Evolutionary conservation across 2,329 filamentous ascomycete genomes (phyloP), one percentile per base, ranked within the genome.

Genomic region (Sporothrix schenckii): DNA sequence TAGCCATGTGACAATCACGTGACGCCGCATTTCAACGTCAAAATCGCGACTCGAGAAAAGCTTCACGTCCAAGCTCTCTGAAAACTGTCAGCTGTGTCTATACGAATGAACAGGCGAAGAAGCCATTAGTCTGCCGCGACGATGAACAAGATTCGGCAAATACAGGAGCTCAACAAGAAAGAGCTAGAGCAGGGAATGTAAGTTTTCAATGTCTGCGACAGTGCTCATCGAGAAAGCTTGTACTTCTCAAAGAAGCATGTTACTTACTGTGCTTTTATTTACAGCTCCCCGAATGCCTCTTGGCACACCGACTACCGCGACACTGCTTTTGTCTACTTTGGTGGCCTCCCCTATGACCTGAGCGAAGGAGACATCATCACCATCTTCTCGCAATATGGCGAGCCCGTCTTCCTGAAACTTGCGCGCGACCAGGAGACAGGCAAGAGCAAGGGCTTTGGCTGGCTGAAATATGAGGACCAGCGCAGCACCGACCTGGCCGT

Each of bases 391-490:
- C 95, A 99, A 80, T 99, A 91, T 78, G 95, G 95, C 76, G 94
- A 98, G 78, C 96, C 96, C 2, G 92, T 94, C 3, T 96, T 94
- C 81, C 86, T 99, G 71, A 96, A 97, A 76, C 88, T 99, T 14
- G 89, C 91, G 63, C 92, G 95, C 77, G 95, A 99, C 84, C 95
- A 95, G 78, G 96, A 98, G 79, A 96, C 94, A 0, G 95, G 95
- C 72, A 97, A 97, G 81, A 96, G 92, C 72, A 91, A 91, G 74
- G 95, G 95, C 0, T 99, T 98, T 78, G 93, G 91, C 2, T 99
- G 96, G 86, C 86, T 99, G 71, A 99, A 99, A 79, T 99, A 98
- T 80, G 95, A 99, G 79, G 94, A 99, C 80, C 95, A 99, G 83
- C 87, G 94, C 75, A 97, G 94, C 81, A 96, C 92, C 73, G 94